Base-by-base conservation (phyloP, 2,329 filamentous ascomycete species). In the Ophiostoma perfectum region DNA sequence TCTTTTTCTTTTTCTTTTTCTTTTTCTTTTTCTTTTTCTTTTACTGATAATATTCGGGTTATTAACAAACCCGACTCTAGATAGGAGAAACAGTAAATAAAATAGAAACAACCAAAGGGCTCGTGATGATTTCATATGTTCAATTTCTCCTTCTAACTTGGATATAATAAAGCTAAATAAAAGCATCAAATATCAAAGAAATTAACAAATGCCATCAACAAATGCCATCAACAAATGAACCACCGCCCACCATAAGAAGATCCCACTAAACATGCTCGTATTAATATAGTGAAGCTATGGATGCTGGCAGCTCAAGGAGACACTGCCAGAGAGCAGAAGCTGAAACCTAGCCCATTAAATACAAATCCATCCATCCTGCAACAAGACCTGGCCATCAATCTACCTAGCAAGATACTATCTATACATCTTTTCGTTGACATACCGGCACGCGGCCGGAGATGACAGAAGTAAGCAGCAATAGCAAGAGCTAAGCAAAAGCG, bases 211-310 rank as follows among this genome's bases (percentile, higher is more conserved):
- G n/a, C n/a, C 3, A 4, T 9, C 14, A 49, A 18, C 36, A 60
- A 1, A 60, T 38, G 27, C 8, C 36, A 38, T 8, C 2, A 1
- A 60, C 4, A 60, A 38, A 27, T 27, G 27, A 5, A 60, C 7
- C 12, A 16, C 27, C 5, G 45, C 45, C 4, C 42, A 27, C 49
- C 4, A 38, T 38, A 9, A 38, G 14, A 12, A 14, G 4, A 60
- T 60, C 55, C 27, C 27, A 27, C 55, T 18, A 38, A 60, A 60
- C 55, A 60, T 14, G 55, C 55, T 60, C 27, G 55, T 60, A 38
- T 60, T 39, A 60, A 38, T 12, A 27, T 38, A 38, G 27, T 60
- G n/a, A 60, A 60, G 55, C 55, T 60, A 60, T 60, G 38, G 55
- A 60, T 12, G 55, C 49, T 55, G 49, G 12, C 49, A 55, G 49